Conservation (phyloP, 1,284 basidiomycete genomes). For the Malassezia caprae region DNA sequence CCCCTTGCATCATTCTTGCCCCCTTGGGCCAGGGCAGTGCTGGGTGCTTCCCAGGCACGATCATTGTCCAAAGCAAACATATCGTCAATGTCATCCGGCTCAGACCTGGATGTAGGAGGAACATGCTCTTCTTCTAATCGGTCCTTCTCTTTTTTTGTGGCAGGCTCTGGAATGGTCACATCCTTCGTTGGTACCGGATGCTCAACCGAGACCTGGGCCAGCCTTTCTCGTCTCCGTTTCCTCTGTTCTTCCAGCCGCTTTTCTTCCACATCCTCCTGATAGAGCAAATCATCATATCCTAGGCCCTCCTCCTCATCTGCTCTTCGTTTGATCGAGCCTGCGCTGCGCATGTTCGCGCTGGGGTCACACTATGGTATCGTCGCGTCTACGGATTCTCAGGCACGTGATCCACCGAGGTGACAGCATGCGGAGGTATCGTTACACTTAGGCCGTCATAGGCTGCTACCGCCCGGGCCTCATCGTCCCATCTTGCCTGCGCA, state of each 20-base stretch:
- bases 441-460: conserved; percentile 15
- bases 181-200: background rate
- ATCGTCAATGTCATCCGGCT: conserved; percentile 37
- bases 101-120: conserved; percentile 4
- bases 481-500: background rate
- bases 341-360: background rate
- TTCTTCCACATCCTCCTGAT: conserved; percentile 11
- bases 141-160: background rate
- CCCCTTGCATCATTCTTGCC: conserved; percentile 21
- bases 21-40: background rate
- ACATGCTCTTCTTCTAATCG: background rate
- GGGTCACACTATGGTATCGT: background rate
- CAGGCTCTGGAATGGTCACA: background rate
- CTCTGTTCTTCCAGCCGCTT: conserved; percentile 27
- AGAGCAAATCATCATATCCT: background rate
- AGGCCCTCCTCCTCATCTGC: conserved; percentile 1
- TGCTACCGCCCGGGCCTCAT: background rate
- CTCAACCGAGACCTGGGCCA: background rate
- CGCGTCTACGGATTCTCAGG: background rate
- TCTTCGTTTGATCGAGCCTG: background rate
- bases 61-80: conserved; percentile 41
- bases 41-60: background rate
- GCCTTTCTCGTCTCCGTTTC: conserved; percentile 21
- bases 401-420: background rate
- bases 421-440: background rate